These are phyloP conservation scores for Talaromyces atroroseus DNA, from an alignment of 2,329 filamentous ascomycete species.

Conservation along the genomic window DNA sequence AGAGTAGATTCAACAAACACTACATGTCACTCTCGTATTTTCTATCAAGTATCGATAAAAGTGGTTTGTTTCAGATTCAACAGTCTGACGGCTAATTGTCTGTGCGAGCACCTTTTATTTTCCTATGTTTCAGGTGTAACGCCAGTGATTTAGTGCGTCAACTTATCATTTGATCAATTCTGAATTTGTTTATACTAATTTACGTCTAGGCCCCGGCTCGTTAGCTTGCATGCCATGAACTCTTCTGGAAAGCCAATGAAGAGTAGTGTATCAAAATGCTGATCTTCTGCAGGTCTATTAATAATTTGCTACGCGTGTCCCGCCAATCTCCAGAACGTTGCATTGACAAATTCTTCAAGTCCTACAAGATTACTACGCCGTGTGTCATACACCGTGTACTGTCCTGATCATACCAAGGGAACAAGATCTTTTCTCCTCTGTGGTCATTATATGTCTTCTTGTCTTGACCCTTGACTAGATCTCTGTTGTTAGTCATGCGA, in stretches of 20 bases:
- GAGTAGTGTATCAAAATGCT: neutral
- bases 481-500: no score
- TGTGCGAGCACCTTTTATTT: constrained; percentile 3
- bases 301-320: neutral
- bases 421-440: no score
- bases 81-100: neutral
- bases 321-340: constrained; percentile 3
- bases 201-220: no score
- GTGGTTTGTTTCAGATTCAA: neutral
- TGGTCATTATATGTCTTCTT: no score
- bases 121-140: neutral
- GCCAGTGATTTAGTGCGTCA: neutral
- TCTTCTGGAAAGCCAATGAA: neutral
- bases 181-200: neutral
- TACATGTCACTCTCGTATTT: no score
- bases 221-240: no score
- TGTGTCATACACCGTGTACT: neutral
- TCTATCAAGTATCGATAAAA: neutral
- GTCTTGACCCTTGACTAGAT: no score
- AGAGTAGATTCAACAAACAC: no score
- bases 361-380: neutral
- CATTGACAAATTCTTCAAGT: constrained; percentile 2
- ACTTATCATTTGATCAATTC: no score
- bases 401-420: neutral
- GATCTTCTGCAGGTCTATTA: neutral